Base-by-base conservation (phyloP, 768 basidiomycete species). In the Daedaleopsis sinensis region DNA sequence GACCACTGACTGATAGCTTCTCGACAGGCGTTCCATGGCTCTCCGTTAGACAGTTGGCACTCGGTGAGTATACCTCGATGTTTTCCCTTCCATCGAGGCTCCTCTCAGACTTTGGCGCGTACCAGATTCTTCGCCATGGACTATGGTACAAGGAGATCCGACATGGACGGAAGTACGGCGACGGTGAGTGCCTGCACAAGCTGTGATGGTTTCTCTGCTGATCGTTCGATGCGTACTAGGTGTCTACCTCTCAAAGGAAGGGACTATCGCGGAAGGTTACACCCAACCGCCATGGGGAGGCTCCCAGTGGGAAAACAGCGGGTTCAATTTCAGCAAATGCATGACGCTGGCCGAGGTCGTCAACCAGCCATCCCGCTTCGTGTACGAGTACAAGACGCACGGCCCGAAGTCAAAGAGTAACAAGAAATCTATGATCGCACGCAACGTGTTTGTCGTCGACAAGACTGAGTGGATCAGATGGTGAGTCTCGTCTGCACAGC, bases 391-490 rank as follows among this genome's bases (percentile, higher is more conserved):
- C 27, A 32, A 32, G 27, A 32, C 27, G 27, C 27, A 32, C 27
- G 3, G 27, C 27, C 27, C 27, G 7, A 32, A 32, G 27, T 32
- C 27, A 43, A 43, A 43, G 42, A 19, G 42, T 5, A 43, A 43
- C 5, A 18, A 18, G 47, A n/a, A 12, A 32, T 32, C 27, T 3
- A 5, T 4, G 4, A 23, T 48, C 4, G 47, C 47, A 23, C 18
- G 21, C n/a, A 48, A 48, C 47, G 47, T 48, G 67, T 83, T 84
- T 61, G 88, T 89, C 7, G 79, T 89, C 39, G 73, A 81, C 27
- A 76, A 88, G 55, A 85, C 86, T 1, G 79, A 84, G 46, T 90
- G 88, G 88, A 86, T 89, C 54, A 78, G 87, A 71, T 87, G 86
- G 86, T 85, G 64, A 50, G 82, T 67, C 18, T 23, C 11, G 11